Evolutionary conservation across 345 rosid genomes (phyloP), one percentile per base, ranked within the genome.

Genomic region (Raphanus sativus): DNA sequence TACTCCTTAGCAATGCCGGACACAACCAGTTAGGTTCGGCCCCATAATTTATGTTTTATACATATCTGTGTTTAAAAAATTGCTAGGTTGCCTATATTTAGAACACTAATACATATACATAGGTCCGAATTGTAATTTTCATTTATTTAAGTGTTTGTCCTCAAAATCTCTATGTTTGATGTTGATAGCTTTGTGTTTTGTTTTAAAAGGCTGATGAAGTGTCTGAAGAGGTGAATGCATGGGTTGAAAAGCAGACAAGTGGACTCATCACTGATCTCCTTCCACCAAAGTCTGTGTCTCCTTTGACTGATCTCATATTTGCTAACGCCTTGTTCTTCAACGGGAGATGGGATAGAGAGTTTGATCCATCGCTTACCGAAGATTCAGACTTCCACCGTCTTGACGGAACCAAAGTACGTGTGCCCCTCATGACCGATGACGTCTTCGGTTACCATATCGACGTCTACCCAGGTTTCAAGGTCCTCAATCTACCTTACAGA

Each of bases 231-330:
- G 92, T 92, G 33, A 90, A 90, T 29, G 56, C 84, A 7, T 90
- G 92, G 96, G 89, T 88, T 52, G 90, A 84, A 54, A 83, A 86
- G 67, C 42, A 74, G 65, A 74, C 71, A 10, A 65, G 24, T 9
- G 71, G 65, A 15, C 77, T 65, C 77, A 74, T 74, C 65, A 74
- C 77, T 74, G 3, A 52, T 52, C 77, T 74, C 9, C 70, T 74
- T 12, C 24, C 56, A 5, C 60, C 60, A 55, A 55, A 17, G 4
- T 52, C 64, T 54, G 55, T 54, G 6, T 1, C 38, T 64, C 1
- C 54, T 25, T n/a, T 8, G 63, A 73, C 77, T 34, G 77, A 64
- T 64, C 0, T 0, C 77, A 52, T 73, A 73, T 65, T 55, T 65
- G 77, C 77, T 38, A 74, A 74, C 55, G 71, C 71, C 4, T 56